These are phyloP conservation scores for Phytophthora tentaculata DNA, from an alignment of 352 stramenopile species.

Conservation along the genomic window DNA sequence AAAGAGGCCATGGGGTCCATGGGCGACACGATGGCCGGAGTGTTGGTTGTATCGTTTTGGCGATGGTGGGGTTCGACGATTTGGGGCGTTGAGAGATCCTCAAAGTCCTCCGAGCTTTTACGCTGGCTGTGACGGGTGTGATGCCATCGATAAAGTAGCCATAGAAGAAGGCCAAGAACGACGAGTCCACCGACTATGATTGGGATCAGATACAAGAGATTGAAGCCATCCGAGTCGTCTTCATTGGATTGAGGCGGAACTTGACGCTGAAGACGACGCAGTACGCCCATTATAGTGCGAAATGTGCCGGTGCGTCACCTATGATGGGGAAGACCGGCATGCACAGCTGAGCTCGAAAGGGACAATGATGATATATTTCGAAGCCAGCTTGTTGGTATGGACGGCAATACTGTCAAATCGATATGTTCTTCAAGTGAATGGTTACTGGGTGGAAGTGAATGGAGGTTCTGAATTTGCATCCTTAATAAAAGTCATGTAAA, in stretches of 20 bases:
- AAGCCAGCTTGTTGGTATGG: not conserved
- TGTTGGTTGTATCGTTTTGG: not conserved
- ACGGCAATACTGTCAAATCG: conserved; percentile 1
- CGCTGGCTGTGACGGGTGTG: not conserved
- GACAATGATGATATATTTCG: conserved; percentile 16
- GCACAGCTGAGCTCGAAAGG: conserved; percentile 15
- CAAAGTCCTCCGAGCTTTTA: conserved; percentile 11
- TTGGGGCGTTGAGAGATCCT: conserved; percentile 16
- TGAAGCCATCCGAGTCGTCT: conserved; percentile 24
- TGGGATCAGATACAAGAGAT: conserved; percentile 43
- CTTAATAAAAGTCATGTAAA: not conserved
- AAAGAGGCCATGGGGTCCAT: conserved; percentile 32
- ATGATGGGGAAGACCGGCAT: conserved; percentile 6
- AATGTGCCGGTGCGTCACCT: conserved; percentile 1
- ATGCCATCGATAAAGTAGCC: conserved; percentile 12
- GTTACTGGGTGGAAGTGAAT: not conserved
- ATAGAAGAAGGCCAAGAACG: conserved; percentile 20
- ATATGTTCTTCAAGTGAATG: conserved; percentile 9
- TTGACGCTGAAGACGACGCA: conserved; percentile 15
- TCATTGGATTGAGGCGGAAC: no score
- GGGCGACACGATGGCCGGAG: conserved; percentile 19
- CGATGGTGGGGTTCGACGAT: conserved; percentile 1
- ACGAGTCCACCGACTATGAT: conserved; percentile 26
- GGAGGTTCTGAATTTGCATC: not conserved
- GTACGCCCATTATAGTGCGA: conserved; percentile 15